These are phyloP conservation scores for Apiospora koreana DNA, from an alignment of 2,329 filamentous ascomycete genomes.

Conservation along the genomic window DNA sequence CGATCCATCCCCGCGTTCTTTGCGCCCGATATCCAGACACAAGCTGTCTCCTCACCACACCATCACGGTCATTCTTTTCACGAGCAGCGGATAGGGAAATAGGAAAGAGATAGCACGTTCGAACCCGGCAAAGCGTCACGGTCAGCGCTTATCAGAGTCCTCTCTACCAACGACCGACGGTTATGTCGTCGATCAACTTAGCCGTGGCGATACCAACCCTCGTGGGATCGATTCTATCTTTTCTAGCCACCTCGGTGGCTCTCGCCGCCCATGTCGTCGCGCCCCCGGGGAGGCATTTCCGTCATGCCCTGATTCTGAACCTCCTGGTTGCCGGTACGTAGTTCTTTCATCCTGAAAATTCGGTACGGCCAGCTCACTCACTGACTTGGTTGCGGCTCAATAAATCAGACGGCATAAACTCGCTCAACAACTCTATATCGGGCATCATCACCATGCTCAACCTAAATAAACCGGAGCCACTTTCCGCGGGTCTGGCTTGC, in stretches of 20 bases:
- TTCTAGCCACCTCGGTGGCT: neutral
- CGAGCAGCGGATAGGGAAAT: neutral
- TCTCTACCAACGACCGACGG: neutral
- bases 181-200: neutral
- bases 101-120: neutral
- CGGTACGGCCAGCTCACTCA: too few relatives aligned
- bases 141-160: neutral
- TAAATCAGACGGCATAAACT: conserved; percentile 40
- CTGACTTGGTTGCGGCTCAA: neutral
- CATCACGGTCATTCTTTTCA: neutral
- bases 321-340: conserved; percentile 1
- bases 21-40: neutral
- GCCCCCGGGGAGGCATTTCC: conserved; percentile 1
- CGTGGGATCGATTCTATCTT: neutral
- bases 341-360: too few relatives aligned
- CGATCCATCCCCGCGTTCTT: neutral
- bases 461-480: conserved; percentile 25
- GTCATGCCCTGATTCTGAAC: conserved; percentile 1
- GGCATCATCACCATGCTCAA: conserved; percentile 34
- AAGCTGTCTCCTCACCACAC: neutral
- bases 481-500: conserved; percentile 34
- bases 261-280: neutral
- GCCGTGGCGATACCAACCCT: conserved; percentile 5
- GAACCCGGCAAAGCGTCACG: too few relatives aligned
- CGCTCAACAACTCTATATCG: conserved; percentile 43